Base-by-base conservation (phyloP, 1,139 yeast genomes). In the Geotrichum carabidarum region DNA sequence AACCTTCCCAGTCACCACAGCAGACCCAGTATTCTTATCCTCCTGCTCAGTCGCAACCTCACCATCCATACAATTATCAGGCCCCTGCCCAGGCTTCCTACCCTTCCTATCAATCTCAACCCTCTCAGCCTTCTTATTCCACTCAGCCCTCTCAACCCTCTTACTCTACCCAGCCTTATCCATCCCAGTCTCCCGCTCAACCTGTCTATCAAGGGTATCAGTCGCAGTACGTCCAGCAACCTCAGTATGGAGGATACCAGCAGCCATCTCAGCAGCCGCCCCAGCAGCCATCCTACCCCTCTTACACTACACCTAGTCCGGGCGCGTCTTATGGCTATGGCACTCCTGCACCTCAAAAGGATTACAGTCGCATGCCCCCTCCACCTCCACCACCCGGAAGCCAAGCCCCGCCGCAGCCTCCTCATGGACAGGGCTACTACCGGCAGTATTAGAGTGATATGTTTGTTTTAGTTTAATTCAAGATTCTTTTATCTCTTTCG, bases 281-380 rank as follows among this genome's bases (percentile, higher is more conserved):
- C 1, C 73, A 75, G 51, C 76, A 77, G 57, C 71, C 70, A 51
- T 74, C 73, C 7, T 79, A 79, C 12, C 30, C 31, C 17, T 27
- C 15, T 11, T 12, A 27, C 44, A 5, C 30, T 12, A 12, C 22
- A 7, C 44, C 17, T 27, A 8, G 11, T 6, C 17, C 34, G 17
- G 42, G 45, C 4, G 22, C 38, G n/a, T 22, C 36, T 0, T 74
- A 79, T 3, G 78, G 73, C 2, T 77, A 73, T 60, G 74, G 74
- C 62, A 75, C 77, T 8, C 66, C 72, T 43, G 61, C 77, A 65
- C 76, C 77, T 57, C 50, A 36, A 34, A 53, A 53, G n/a, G 56
- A 53, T 44, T 53, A 53, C 38, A 53, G 56, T 15, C 46, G 47
- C 8, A 48, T 53, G 51, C 56, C 56, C 7, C 56, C 56, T n/a